A percentile compares a stretch with the other conserved stretches of the same genome.
Conservation (phyloP, 176 grass and related monocot species). For the Ananas comosus region DNA sequence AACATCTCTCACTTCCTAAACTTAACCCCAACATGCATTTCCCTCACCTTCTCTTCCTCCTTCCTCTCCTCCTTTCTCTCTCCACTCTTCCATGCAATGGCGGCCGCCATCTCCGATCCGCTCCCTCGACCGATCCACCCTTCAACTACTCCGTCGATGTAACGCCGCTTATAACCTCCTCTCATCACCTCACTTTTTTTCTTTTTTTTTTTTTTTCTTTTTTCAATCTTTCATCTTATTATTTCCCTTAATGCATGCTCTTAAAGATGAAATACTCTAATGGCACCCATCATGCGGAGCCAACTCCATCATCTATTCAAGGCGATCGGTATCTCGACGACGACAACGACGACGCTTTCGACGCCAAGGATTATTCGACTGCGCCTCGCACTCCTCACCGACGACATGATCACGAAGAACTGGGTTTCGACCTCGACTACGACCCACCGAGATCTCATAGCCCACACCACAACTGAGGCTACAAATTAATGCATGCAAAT, state of each 20-base stretch:
- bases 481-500: no score
- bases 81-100: not conserved
- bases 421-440: not conserved
- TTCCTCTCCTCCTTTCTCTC: not conserved
- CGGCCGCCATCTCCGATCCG: not conserved
- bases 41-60: not conserved
- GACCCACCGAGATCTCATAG: not conserved
- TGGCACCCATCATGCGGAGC: no score
- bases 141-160: not conserved
- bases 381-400: not conserved
- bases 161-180: not conserved
- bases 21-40: not conserved
- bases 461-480: not conserved
- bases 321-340: not conserved
- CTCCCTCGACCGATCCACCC: not conserved
- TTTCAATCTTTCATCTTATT: no score
- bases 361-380: not conserved
- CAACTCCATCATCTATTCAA: no score
- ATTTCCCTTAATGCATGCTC: no score
- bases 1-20: not conserved
- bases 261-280: no score
- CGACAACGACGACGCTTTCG: not conserved
- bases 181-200: not conserved
- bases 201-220: no score
- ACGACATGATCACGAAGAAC: not conserved